Base-by-base conservation (phyloP, 495 filamentous ascomycete genomes). In the Glarea lozoyensis region DNA sequence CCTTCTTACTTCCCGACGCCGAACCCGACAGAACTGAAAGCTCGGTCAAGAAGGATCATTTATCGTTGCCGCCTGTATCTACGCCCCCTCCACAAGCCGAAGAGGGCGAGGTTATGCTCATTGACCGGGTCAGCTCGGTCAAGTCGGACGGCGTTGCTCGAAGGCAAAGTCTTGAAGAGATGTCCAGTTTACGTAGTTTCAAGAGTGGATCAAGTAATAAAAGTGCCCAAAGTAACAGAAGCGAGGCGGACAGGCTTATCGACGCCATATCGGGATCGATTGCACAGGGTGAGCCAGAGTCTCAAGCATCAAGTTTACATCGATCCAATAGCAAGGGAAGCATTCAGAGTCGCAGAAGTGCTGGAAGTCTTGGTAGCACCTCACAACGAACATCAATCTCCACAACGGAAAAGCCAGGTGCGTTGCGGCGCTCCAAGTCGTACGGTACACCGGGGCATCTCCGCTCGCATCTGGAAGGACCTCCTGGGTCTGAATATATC, bases 191-290 rank as follows among this genome's bases (percentile, higher is more conserved):
- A 6, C 58, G 60, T 12, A 81, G 77, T 52, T 57, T 73, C 17
- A 68, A 58, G 35, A 84, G 78, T 49, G 65, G 55, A 11, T 58
- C 54, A 3, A 82, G 75, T 52, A 59, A 46, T 18, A 60, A 53
- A 37, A 78, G 76, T 49, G 62, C 53, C 24, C 72, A 57, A 40
- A 84, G 79, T 48, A 62, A 55, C 10, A 71, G 65, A 55, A 86
- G 82, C 49, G 82, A 87, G 25, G 81, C 82, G 1, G 83, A 89
- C 50, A 60, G 83, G 18, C 65, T 88, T 2, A 88, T 88, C 36
- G 81, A 81, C 43, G 84, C 81, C 2, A 84, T 89, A 13, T 76
- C 81, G 47, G 78, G 78, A 36, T 70, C 84, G 2, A 50, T 75
- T 2, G 35, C 70, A 10, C 45, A 70, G 7, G 61, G 60, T 17